Evolutionary conservation across 805 yeast species (phyloP).

Genomic region (Candida anglica): DNA sequence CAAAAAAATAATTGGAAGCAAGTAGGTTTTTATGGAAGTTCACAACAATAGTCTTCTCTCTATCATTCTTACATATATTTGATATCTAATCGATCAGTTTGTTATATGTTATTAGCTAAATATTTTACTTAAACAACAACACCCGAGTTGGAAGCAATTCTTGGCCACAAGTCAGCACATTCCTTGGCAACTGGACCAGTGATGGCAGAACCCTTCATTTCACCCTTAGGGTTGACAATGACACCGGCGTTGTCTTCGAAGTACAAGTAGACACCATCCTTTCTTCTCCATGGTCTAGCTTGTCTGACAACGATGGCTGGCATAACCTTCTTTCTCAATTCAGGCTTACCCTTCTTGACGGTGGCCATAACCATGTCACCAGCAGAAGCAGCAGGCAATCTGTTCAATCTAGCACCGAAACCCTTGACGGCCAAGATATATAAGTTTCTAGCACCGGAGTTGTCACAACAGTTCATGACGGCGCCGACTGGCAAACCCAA

Average conservation of each 20-base stretch:
- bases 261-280: slow-evolving; percentile 99
- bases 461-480: slow-evolving; percentile 99
- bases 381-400: slow-evolving; percentile 99
- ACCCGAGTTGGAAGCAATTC: slow-evolving; percentile 99
- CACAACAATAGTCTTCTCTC: too few relatives aligned
- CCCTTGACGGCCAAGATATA: slow-evolving; percentile 99
- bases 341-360: slow-evolving; percentile 99
- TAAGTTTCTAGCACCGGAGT: slow-evolving; percentile 99
- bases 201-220: slow-evolving; percentile 99
- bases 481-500: slow-evolving; percentile 99
- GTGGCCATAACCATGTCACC: slow-evolving; percentile 99
- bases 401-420: slow-evolving; percentile 98
- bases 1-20: too few relatives aligned
- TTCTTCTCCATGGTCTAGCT: slow-evolving; percentile 99
- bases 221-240: slow-evolving; percentile 99
- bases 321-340: slow-evolving; percentile 99
- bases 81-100: too few relatives aligned
- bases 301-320: slow-evolving; percentile 99
- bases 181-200: slow-evolving; percentile 99
- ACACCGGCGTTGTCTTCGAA: slow-evolving; percentile 99
- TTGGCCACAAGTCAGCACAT: slow-evolving; percentile 99
- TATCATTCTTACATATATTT: too few relatives aligned
- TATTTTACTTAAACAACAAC: slow-evolving; percentile 83
- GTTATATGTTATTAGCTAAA: too few relatives aligned
- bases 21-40: too few relatives aligned